These are phyloP conservation scores for Amphichorda felina DNA, from an alignment of 2,329 filamentous ascomycete genomes.

Conservation along the genomic window DNA sequence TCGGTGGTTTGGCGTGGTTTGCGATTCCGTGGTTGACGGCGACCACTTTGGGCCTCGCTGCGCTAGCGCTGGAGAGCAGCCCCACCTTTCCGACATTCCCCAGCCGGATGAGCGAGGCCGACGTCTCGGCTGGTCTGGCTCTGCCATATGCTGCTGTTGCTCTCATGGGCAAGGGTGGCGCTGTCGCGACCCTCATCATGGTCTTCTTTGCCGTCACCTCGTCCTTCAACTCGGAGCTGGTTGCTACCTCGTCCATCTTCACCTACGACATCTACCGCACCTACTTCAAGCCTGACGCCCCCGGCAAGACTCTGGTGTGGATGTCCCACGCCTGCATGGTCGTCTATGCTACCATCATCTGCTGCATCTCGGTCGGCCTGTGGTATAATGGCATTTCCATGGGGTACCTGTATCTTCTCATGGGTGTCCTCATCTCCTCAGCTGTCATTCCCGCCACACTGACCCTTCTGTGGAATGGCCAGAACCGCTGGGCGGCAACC, in stretches of 20 bases:
- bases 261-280: slow-evolving; percentile 85
- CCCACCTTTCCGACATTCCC: slow-evolving; percentile 63
- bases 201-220: slow-evolving; percentile 88
- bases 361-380: slow-evolving; percentile 62
- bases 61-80: slow-evolving; percentile 65
- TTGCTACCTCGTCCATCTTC: slow-evolving; percentile 75
- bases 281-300: slow-evolving; percentile 69
- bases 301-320: slow-evolving; percentile 65
- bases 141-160: slow-evolving; percentile 78
- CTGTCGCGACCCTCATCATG: slow-evolving; percentile 65
- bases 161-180: slow-evolving; percentile 70
- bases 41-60: slow-evolving; percentile 77
- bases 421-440: slow-evolving; percentile 82
- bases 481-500: slow-evolving; percentile 62
- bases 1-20: slow-evolving; percentile 82
- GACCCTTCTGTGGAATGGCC: slow-evolving; percentile 68
- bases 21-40: slow-evolving; percentile 85
- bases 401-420: slow-evolving; percentile 79
- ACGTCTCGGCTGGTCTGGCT: slow-evolving; percentile 74
- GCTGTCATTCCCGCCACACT: slow-evolving; percentile 76
- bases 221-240: slow-evolving; percentile 71
- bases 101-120: slow-evolving; percentile 56
- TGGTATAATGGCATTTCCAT: slow-evolving; percentile 67
- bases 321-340: slow-evolving; percentile 66
- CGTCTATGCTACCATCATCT: slow-evolving; percentile 63